These are phyloP conservation scores for Sporothrix protearum DNA, from an alignment of 2,329 filamentous ascomycete genomes.

Conservation along the genomic window DNA sequence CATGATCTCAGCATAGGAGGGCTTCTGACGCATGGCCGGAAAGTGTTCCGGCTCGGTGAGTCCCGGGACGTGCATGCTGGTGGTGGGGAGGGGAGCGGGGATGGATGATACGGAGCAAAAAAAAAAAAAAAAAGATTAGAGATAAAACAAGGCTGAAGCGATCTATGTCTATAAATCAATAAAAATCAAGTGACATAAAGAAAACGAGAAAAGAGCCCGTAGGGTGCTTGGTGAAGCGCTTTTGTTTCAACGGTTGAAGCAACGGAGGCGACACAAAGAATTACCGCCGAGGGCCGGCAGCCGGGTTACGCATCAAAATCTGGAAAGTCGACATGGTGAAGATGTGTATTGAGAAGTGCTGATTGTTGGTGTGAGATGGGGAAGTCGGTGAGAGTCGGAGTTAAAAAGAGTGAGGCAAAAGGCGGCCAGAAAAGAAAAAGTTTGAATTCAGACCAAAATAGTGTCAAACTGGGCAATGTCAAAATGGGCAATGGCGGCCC, in stretches of 20 bases:
- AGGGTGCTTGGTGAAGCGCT: not conserved
- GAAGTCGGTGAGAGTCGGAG: constrained; percentile 15
- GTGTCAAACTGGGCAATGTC: constrained; percentile 1
- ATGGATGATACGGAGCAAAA: not conserved
- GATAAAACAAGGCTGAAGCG: not conserved
- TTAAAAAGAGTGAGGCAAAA: not conserved
- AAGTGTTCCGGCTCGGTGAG: constrained; percentile 53
- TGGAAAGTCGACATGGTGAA: constrained; percentile 1
- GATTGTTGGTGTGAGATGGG: not conserved
- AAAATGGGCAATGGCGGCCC: not conserved
- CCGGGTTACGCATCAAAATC: constrained; percentile 1
- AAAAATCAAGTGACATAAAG: not conserved
- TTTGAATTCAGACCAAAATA: constrained; percentile 16
- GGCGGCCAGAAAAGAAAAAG: constrained; percentile 12
- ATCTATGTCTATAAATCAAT: constrained; percentile 3
- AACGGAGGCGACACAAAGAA: not conserved
- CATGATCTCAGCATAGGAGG: constrained; percentile 61
- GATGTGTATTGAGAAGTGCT: not conserved
- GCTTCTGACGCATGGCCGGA: constrained; percentile 77
- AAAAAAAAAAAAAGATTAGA: not conserved
- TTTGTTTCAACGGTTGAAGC: not conserved
- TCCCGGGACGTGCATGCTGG: constrained; percentile 20
- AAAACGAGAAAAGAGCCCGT: not conserved
- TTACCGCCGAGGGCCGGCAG: constrained; percentile 15
- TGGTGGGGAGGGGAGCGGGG: not conserved